Conservation (phyloP, 139 green algal species). For the Chlamydomonas eustigma region DNA sequence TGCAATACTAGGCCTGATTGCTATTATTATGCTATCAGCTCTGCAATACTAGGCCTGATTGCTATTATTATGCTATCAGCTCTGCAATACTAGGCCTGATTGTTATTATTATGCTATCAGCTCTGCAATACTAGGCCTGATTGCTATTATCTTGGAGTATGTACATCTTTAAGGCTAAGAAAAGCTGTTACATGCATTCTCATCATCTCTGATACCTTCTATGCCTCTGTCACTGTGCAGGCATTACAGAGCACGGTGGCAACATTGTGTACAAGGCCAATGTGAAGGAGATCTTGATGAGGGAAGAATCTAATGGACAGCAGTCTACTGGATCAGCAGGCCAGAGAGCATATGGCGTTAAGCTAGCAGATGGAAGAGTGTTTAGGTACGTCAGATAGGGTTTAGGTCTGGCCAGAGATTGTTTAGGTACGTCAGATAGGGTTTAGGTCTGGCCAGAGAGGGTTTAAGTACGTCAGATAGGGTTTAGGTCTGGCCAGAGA, state of each 20-base stretch:
- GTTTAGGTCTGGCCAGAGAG: neutral
- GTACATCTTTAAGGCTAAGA: too few species aligned
- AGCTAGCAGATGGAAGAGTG: slow-evolving; percentile 12
- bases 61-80: too few species aligned
- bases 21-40: too few species aligned
- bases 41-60: neutral
- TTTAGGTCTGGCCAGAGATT: neutral
- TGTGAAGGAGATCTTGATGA: slow-evolving; percentile 39
- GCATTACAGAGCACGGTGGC: slow-evolving; percentile 43
- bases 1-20: too few species aligned
- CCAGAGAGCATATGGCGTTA: neutral
- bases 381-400: slow-evolving; percentile 13
- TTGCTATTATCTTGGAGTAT: too few species aligned
- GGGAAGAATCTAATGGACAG: too few species aligned
- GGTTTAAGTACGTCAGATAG: neutral
- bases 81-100: too few species aligned
- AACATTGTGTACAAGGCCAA: slow-evolving; percentile 76
- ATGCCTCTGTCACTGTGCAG: slow-evolving; percentile 3
- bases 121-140: too few species aligned
- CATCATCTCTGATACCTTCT: neutral
- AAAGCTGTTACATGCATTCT: too few species aligned
- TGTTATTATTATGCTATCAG: too few species aligned
- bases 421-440: too few species aligned
- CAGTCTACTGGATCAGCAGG: neutral
- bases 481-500: too few species aligned